phyloP scores from a whole-genome alignment of 2,329 filamentous ascomycete species.

The Hyphodiscus sp. region DNA sequence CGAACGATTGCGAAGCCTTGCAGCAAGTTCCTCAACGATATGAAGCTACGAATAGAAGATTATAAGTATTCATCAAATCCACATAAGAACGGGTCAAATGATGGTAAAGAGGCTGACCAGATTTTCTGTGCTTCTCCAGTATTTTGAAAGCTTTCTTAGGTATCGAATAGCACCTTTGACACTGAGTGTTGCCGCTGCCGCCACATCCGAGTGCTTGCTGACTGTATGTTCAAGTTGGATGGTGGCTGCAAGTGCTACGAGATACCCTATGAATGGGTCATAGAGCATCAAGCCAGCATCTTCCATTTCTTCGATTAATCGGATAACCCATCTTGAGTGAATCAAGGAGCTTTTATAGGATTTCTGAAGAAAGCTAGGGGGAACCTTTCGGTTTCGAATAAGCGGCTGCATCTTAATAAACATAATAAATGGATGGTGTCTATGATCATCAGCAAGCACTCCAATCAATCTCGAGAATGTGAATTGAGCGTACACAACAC shows the following conservation, averaged over 20 bases:
- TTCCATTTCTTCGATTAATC: slow-evolving; percentile 17
- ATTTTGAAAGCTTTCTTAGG: slow-evolving; percentile 13
- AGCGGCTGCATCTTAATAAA: slow-evolving; percentile 18
- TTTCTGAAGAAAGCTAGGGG: slow-evolving; percentile 17
- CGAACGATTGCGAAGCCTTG: slow-evolving; percentile 12
- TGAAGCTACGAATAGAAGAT: slow-evolving; percentile 3
- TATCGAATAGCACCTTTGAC: slow-evolving; percentile 12
- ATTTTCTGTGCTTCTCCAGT: slow-evolving; percentile 14
- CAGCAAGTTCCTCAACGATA: slow-evolving; percentile 15
- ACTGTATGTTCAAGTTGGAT: slow-evolving; percentile 17
- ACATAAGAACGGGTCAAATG: not conserved
- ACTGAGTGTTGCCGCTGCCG: slow-evolving; percentile 13
- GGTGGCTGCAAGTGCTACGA: slow-evolving; percentile 14
- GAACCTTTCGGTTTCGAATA: slow-evolving; percentile 13
- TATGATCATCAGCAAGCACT: slow-evolving; percentile 1
- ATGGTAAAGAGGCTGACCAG: slow-evolving; percentile 4
- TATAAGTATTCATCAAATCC: not conserved
- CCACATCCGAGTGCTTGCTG: slow-evolving; percentile 15
- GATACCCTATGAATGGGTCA: slow-evolving; percentile 17
- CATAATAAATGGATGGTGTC: slow-evolving; percentile 19
- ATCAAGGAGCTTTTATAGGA: slow-evolving; percentile 18
- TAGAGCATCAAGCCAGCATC: slow-evolving; percentile 19
- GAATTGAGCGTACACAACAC: slow-evolving; percentile 10
- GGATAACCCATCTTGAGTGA: slow-evolving; percentile 17
- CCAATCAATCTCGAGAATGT: not conserved